These are phyloP conservation scores for Clarkia xantiana DNA, from an alignment of 345 rosid species.

Conservation along the genomic window DNA sequence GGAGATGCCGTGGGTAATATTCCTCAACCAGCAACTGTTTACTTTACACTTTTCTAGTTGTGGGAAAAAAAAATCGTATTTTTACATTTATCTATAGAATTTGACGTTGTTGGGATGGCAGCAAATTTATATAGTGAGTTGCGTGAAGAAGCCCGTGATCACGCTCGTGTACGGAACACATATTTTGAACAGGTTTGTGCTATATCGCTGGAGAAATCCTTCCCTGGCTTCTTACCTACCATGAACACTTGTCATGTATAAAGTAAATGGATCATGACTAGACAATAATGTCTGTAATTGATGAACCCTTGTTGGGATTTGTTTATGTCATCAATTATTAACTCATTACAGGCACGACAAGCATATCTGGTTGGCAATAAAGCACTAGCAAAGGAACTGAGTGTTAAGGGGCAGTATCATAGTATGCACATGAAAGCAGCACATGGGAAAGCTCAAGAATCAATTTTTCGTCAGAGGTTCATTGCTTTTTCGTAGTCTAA, in stretches of 20 bases:
- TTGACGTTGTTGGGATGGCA: conserved; percentile 48
- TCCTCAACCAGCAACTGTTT: conserved; percentile 14
- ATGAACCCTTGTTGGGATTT: background rate
- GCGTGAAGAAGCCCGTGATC: conserved; percentile 92
- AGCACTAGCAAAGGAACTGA: conserved; percentile 85
- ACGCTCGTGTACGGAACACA: conserved; percentile 79
- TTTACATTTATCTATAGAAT: conserved; percentile 14
- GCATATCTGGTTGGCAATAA: conserved; percentile 90
- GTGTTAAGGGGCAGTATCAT: conserved; percentile 83
- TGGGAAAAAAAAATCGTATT: conserved; percentile 13
- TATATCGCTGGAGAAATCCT: background rate
- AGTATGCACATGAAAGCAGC: conserved; percentile 92
- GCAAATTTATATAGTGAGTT: conserved; percentile 71
- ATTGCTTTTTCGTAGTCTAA: conserved; percentile 9
- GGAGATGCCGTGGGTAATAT: conserved; percentile 96
- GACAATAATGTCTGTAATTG: no score
- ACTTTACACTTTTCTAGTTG: conserved; percentile 11
- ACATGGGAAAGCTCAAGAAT: conserved; percentile 92
- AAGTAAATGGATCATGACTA: no score
- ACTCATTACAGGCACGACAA: conserved; percentile 55
- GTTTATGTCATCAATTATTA: no score
- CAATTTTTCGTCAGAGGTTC: conserved; percentile 89
- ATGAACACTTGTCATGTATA: no score
- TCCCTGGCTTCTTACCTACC: no score
- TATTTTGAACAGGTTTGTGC: conserved; percentile 77